A percentile compares a stretch with the other conserved stretches of the same genome.
phyloP scores from a whole-genome alignment of 306 rosid species.

The Vigna trinervia region DNA sequence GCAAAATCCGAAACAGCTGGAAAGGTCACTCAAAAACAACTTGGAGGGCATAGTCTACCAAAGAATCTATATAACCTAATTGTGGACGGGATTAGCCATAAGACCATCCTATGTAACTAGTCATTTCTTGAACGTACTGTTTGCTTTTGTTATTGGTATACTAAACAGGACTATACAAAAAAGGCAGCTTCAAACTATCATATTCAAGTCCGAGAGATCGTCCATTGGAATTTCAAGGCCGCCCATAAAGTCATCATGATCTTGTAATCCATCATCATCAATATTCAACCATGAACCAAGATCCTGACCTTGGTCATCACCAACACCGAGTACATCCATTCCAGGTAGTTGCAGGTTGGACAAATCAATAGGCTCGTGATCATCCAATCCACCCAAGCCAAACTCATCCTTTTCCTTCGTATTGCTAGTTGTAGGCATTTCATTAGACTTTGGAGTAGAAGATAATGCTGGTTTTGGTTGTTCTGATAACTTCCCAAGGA shows the following conservation, averaged over 20 bases:
- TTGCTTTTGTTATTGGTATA: conserved; percentile 91
- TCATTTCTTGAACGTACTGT: conserved; percentile 81
- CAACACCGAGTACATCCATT: conserved; percentile 86
- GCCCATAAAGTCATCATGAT: conserved; percentile 93
- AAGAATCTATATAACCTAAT: conserved; percentile 96
- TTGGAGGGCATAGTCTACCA: conserved; percentile 74
- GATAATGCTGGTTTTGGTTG: conserved; percentile 74
- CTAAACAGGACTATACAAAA: conserved; percentile 95
- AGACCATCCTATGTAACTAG: conserved; percentile 72
- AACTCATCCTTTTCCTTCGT: conserved; percentile 69
- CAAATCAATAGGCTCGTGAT: conserved; percentile 76
- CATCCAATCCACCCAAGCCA: conserved; percentile 75
- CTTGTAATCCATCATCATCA: conserved; percentile 90
- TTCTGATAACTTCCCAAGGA: conserved; percentile 82
- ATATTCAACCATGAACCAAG: conserved; percentile 96
- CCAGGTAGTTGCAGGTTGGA: conserved; percentile 91
- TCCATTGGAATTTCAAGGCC: conserved; percentile 99
- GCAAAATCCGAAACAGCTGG: conserved; percentile 79
- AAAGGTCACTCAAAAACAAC: conserved; percentile 86
- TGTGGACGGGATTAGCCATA: conserved; percentile 67
- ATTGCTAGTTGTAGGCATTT: conserved; percentile 57
- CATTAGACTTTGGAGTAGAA: conserved; percentile 70
- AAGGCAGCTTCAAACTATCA: conserved; percentile 95
- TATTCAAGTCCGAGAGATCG: conserved; percentile 95
- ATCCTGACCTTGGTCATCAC: conserved; percentile 92